These are phyloP conservation scores for Coniella vitis DNA, from an alignment of 2,329 filamentous ascomycete species.

Conservation along the genomic window DNA sequence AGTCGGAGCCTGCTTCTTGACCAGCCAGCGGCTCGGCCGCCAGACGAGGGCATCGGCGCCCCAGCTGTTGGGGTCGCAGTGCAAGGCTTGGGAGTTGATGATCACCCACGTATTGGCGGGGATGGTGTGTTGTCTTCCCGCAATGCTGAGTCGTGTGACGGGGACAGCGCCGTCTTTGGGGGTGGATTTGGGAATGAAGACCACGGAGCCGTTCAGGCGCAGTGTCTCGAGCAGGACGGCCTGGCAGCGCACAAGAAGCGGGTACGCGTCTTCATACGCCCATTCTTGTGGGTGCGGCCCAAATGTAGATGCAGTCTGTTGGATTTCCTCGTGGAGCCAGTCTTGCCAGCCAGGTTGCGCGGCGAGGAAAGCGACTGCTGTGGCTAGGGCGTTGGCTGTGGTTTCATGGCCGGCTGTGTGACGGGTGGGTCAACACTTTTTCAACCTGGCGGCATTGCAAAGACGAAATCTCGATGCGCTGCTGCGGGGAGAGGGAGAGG, in stretches of 20 bases:
- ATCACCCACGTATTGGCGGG: background rate
- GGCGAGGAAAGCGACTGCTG: background rate
- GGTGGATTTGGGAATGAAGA: background rate
- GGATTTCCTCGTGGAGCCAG: background rate
- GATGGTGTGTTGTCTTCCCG: background rate
- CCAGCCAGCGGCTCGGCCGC: background rate
- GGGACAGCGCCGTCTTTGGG: background rate
- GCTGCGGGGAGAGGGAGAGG: no score
- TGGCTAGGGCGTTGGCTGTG: background rate
- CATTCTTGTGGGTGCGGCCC: background rate
- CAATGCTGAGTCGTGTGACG: background rate
- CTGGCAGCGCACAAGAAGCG: background rate
- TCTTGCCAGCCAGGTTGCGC: background rate
- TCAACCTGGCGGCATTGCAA: no score
- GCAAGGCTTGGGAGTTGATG: background rate
- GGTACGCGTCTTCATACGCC: background rate
- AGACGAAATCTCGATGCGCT: no score
- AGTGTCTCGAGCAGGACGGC: background rate
- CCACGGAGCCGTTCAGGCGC: background rate
- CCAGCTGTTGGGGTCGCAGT: background rate
- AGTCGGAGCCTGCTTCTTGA: no score
- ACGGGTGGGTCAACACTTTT: no score
- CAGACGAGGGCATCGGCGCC: background rate
- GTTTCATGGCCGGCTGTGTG: background rate
- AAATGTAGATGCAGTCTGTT: background rate